Percentiles rank a stretch among this genome's conserved stretches.
These are phyloP conservation scores for Brassica balearica DNA, from an alignment of 441 rosid species.

Conservation along the genomic window DNA sequence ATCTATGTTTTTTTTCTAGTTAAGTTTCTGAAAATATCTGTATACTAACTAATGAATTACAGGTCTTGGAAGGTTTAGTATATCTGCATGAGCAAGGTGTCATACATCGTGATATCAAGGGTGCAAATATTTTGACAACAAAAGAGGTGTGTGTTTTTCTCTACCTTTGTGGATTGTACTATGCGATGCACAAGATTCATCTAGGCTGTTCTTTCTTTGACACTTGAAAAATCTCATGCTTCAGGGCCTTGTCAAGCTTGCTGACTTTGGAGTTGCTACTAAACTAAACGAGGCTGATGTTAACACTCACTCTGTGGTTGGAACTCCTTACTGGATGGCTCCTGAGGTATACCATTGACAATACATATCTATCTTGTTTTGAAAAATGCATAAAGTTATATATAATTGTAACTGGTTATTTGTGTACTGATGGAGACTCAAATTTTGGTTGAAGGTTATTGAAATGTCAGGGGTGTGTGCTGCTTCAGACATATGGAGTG, in stretches of 20 bases:
- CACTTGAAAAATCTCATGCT: slow-evolving; percentile 36
- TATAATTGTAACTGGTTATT: slow-evolving; percentile 9
- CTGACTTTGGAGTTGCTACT: slow-evolving; percentile 99
- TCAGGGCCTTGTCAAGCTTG: slow-evolving; percentile 99
- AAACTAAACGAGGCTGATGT: slow-evolving; percentile 98
- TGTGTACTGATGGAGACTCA: slow-evolving; percentile 34
- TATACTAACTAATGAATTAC: slow-evolving; percentile 40
- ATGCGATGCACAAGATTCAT: slow-evolving; percentile 24
- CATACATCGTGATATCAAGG: slow-evolving; percentile 99
- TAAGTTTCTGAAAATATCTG: slow-evolving; percentile 9
- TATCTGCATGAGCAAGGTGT: slow-evolving; percentile 99
- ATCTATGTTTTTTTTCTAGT: slow-evolving; percentile 31
- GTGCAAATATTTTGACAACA: slow-evolving; percentile 97
- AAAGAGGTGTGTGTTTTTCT: slow-evolving; percentile 56
- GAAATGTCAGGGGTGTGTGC: slow-evolving; percentile 99
- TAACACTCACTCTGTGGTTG: slow-evolving; percentile 98
- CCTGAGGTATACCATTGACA: slow-evolving; percentile 76
- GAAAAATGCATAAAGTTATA: slow-evolving; percentile 11
- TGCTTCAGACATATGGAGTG: slow-evolving; percentile 99
- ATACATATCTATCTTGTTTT: slow-evolving; percentile 2
- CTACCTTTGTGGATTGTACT: slow-evolving; percentile 14
- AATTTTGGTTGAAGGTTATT: slow-evolving; percentile 79
- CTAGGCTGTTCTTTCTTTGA: slow-evolving; percentile 27
- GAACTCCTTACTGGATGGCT: slow-evolving; percentile 99
- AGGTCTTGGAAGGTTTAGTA: slow-evolving; percentile 99